phyloP scores from a whole-genome alignment of 2,329 filamentous ascomycete species.

The Alternaria sp. region DNA sequence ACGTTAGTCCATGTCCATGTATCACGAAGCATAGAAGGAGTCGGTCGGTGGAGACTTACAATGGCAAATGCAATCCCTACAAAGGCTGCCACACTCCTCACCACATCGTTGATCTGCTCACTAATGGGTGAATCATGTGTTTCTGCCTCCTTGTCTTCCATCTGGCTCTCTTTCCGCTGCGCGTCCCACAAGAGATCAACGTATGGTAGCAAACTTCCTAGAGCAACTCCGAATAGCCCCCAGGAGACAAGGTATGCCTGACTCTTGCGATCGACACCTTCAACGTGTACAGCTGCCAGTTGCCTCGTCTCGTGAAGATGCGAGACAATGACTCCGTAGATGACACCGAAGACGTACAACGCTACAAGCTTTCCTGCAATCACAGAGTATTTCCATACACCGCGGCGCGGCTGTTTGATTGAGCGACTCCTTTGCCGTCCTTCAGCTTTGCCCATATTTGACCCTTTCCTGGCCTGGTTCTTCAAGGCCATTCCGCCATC shows the following conservation, averaged over 20 bases:
- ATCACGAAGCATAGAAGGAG: neutral
- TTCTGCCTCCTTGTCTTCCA: slow-evolving; percentile 39
- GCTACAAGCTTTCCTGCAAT: slow-evolving; percentile 66
- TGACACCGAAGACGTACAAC: slow-evolving; percentile 80
- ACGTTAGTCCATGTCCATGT: slow-evolving; percentile 9
- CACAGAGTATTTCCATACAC: slow-evolving; percentile 57
- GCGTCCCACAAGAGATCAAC: slow-evolving; percentile 78
- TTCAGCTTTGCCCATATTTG: slow-evolving; percentile 6
- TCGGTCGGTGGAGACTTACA: slow-evolving; percentile 62
- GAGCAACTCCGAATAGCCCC: slow-evolving; percentile 78
- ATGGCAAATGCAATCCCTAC: slow-evolving; percentile 81
- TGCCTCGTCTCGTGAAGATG: slow-evolving; percentile 76
- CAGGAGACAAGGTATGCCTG: slow-evolving; percentile 80
- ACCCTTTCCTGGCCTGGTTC: slow-evolving; percentile 21
- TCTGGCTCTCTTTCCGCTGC: slow-evolving; percentile 50
- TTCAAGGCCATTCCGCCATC: slow-evolving; percentile 39
- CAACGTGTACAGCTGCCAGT: slow-evolving; percentile 69
- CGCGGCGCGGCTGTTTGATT: slow-evolving; percentile 22
- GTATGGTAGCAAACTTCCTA: slow-evolving; percentile 84
- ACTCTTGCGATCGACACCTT: slow-evolving; percentile 61
- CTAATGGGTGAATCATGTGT: slow-evolving; percentile 49
- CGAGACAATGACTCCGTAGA: slow-evolving; percentile 83
- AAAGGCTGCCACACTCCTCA: slow-evolving; percentile 74
- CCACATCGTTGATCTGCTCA: slow-evolving; percentile 78
- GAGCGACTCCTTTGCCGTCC: slow-evolving; percentile 11